These are phyloP conservation scores for Talaromyces proteolyticus DNA, from an alignment of 495 filamentous ascomycete species.

Conservation along the genomic window DNA sequence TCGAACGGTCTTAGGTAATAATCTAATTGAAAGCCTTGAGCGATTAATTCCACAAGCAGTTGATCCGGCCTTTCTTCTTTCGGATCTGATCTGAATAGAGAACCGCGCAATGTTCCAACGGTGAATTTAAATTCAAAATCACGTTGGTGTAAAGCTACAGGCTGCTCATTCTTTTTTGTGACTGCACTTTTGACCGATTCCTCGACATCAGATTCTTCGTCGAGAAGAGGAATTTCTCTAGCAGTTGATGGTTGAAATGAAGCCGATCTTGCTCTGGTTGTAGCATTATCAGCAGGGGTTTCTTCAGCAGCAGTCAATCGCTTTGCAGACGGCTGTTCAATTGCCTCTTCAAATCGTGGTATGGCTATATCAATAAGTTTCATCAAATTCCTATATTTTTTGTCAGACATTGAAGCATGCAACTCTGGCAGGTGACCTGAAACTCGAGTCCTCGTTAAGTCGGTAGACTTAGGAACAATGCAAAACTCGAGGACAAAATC, in stretches of 20 bases:
- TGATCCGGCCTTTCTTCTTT: slow-evolving; percentile 71
- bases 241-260: slow-evolving; percentile 60
- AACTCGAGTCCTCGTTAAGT: slow-evolving; percentile 86
- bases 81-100: slow-evolving; percentile 80
- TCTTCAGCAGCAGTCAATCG: slow-evolving; percentile 10
- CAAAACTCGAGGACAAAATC: slow-evolving; percentile 89
- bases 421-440: slow-evolving; percentile 89
- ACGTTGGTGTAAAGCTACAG: slow-evolving; percentile 70
- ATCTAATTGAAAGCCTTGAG: slow-evolving; percentile 80
- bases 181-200: slow-evolving; percentile 53
- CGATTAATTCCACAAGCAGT: slow-evolving; percentile 83
- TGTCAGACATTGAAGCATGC: slow-evolving; percentile 85
- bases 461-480: slow-evolving; percentile 88
- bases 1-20: slow-evolving; percentile 85
- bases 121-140: slow-evolving; percentile 95
- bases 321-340: slow-evolving; percentile 10
- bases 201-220: slow-evolving; percentile 64
- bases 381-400: slow-evolving; percentile 95
- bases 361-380: slow-evolving; percentile 92
- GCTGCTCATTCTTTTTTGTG: slow-evolving; percentile 46
- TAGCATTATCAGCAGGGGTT: slow-evolving; percentile 27
- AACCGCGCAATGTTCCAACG: slow-evolving; percentile 87
- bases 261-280: slow-evolving; percentile 41
- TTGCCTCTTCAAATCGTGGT: slow-evolving; percentile 65
- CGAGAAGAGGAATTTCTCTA: slow-evolving; percentile 72